These are phyloP conservation scores for Acanthamoeba lenticulata DNA, from an alignment of 208 protist genomes.

Conservation along the genomic window DNA sequence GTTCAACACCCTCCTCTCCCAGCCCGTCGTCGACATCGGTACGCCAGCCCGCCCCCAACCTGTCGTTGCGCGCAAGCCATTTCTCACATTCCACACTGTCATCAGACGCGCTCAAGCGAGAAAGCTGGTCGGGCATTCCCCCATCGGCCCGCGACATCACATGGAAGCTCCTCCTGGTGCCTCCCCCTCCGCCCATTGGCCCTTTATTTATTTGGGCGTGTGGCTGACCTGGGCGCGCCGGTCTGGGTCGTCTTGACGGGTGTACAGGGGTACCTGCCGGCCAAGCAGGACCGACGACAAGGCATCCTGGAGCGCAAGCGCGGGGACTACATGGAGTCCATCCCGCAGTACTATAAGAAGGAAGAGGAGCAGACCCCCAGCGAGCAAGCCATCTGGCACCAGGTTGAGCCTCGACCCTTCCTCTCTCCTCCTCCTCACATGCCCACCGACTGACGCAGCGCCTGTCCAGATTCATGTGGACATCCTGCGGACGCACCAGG, in stretches of 20 bases:
- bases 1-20: slow-evolving; percentile 11
- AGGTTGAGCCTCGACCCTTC: slow-evolving; percentile 68
- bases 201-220: neutral
- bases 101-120: slow-evolving; percentile 2
- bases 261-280: slow-evolving; percentile 83
- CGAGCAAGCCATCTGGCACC: slow-evolving; percentile 78
- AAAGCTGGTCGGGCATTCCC: slow-evolving; percentile 63
- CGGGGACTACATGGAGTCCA: slow-evolving; percentile 82
- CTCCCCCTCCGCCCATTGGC: too few relatives aligned
- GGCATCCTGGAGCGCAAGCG: slow-evolving; percentile 84
- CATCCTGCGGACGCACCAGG: slow-evolving; percentile 84
- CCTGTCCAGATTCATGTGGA: slow-evolving; percentile 83
- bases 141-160: neutral
- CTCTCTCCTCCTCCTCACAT: neutral
- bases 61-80: neutral
- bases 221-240: neutral
- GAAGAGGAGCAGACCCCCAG: slow-evolving; percentile 71
- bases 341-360: slow-evolving; percentile 80
- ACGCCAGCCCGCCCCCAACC: neutral
- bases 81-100: neutral
- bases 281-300: slow-evolving; percentile 79
- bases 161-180: slow-evolving; percentile 54
- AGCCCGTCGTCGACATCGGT: slow-evolving; percentile 51
- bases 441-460: slow-evolving; percentile 3
- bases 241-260: neutral